These are phyloP conservation scores for Phytophthora pistaciae DNA, from an alignment of 352 stramenopile genomes.

Conservation along the genomic window DNA sequence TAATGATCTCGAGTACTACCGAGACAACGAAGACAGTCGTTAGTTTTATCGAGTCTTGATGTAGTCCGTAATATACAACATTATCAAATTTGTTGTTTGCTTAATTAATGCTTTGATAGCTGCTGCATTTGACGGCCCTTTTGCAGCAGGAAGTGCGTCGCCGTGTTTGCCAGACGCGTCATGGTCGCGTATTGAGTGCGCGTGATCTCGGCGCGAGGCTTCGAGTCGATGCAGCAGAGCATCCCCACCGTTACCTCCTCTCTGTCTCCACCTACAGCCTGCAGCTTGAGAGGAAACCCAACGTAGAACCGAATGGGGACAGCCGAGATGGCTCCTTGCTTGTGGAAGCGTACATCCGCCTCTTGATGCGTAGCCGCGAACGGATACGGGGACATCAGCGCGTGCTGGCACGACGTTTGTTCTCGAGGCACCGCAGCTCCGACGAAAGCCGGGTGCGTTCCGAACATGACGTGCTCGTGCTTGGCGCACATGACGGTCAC, in stretches of 20 bases:
- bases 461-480: slow-evolving; percentile 2
- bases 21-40: not conserved
- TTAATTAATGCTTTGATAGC: not conserved
- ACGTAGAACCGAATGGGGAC: slow-evolving; percentile 54
- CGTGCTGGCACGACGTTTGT: slow-evolving; percentile 1
- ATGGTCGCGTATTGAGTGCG: slow-evolving; percentile 48
- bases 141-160: slow-evolving; percentile 21
- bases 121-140: slow-evolving; percentile 8
- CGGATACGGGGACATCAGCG: not conserved
- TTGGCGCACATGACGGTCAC: slow-evolving; percentile 41
- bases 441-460: slow-evolving; percentile 1
- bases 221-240: slow-evolving; percentile 45
- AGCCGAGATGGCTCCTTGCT: not conserved
- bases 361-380: slow-evolving; percentile 1
- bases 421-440: slow-evolving; percentile 3
- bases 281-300: slow-evolving; percentile 25
- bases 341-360: slow-evolving; percentile 4
- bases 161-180: slow-evolving; percentile 17
- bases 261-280: not conserved
- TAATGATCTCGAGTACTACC: not conserved
- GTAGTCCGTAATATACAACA: not conserved
- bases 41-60: not conserved
- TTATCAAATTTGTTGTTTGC: not conserved
- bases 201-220: slow-evolving; percentile 36
- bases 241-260: slow-evolving; percentile 26